A percentile compares a stretch with the other conserved stretches of the same genome.
phyloP scores from a whole-genome alignment of 2,329 filamentous ascomycete genomes.

The Microsporum ferrugineum region DNA sequence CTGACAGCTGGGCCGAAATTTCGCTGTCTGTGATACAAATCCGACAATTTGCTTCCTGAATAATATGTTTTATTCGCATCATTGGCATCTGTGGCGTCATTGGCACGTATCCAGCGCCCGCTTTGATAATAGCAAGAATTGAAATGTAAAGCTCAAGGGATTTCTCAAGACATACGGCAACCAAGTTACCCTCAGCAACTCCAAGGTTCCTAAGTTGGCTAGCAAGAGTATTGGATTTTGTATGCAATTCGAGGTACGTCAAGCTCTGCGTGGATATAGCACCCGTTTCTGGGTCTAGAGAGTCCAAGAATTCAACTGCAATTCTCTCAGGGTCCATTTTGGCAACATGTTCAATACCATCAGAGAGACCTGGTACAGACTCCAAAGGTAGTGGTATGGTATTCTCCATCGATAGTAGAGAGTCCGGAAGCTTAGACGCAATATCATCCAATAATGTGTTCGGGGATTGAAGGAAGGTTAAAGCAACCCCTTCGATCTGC shows the following conservation, averaged over 20 bases:
- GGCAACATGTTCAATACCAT: constrained; percentile 46
- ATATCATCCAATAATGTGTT: constrained; percentile 27
- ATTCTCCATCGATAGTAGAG: constrained; percentile 43
- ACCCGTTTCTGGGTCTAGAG: constrained; percentile 30
- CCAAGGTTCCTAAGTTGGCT: constrained; percentile 41
- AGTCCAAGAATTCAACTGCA: constrained; percentile 54
- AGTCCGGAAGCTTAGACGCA: constrained; percentile 17
- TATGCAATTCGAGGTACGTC: constrained; percentile 56
- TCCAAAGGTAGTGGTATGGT: constrained; percentile 23
- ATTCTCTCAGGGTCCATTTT: constrained; percentile 38
- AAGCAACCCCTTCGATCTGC: constrained; percentile 50
- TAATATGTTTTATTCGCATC: constrained; percentile 49
- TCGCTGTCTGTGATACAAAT: constrained; percentile 33
- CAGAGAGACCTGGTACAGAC: constrained; percentile 37
- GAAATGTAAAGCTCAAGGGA: constrained; percentile 59
- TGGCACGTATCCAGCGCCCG: constrained; percentile 69
- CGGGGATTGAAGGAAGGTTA: constrained; percentile 31
- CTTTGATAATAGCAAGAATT: constrained; percentile 63
- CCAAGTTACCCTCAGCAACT: constrained; percentile 43
- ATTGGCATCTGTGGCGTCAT: constrained; percentile 59
- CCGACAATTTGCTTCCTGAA: constrained; percentile 47
- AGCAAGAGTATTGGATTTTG: constrained; percentile 53
- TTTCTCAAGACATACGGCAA: constrained; percentile 71
- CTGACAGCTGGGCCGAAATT: constrained; percentile 3
- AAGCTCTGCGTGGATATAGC: constrained; percentile 33